Percentiles rank a stretch among this genome's conserved stretches.
Conservation (phyloP, 2,329 filamentous ascomycete genomes). For the Metarhizium guizhouense region DNA sequence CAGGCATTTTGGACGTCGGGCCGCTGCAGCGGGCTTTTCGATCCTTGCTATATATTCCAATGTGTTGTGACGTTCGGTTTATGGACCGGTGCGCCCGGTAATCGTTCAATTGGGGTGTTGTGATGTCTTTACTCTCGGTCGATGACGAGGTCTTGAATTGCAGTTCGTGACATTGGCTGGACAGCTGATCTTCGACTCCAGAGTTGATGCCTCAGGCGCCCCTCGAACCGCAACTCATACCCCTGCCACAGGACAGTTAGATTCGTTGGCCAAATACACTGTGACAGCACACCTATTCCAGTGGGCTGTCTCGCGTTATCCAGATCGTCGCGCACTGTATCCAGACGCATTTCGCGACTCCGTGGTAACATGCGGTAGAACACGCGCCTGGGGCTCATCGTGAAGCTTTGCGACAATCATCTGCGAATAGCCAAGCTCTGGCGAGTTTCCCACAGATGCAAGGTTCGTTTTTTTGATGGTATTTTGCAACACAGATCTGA, state of each 20-base stretch:
- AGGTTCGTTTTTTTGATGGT: background rate
- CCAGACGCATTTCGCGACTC: conserved; percentile 1
- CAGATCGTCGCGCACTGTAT: conserved; percentile 7
- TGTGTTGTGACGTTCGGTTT: background rate
- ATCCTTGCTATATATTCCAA: background rate
- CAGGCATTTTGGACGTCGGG: conserved; percentile 38
- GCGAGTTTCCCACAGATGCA: conserved; percentile 3
- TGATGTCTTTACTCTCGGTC: background rate
- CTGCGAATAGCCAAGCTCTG: background rate
- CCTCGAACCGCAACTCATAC: background rate
- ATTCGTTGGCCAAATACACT: background rate
- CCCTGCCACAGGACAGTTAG: conserved; percentile 7
- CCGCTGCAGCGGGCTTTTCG: conserved; percentile 22
- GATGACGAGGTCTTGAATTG: background rate
- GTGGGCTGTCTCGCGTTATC: background rate
- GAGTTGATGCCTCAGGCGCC: conserved; percentile 15
- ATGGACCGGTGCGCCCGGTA: background rate
- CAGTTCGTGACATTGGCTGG: background rate
- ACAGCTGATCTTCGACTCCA: background rate
- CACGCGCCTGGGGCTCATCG: conserved; percentile 1
- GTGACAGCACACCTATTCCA: background rate
- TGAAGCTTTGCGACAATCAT: background rate
- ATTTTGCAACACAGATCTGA: conserved; percentile 4
- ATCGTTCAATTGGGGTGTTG: conserved; percentile 4
- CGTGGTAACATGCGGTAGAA: background rate